These are phyloP conservation scores for Leucocoprinus birnbaumii DNA, from an alignment of 768 basidiomycete species.

Conservation along the genomic window DNA sequence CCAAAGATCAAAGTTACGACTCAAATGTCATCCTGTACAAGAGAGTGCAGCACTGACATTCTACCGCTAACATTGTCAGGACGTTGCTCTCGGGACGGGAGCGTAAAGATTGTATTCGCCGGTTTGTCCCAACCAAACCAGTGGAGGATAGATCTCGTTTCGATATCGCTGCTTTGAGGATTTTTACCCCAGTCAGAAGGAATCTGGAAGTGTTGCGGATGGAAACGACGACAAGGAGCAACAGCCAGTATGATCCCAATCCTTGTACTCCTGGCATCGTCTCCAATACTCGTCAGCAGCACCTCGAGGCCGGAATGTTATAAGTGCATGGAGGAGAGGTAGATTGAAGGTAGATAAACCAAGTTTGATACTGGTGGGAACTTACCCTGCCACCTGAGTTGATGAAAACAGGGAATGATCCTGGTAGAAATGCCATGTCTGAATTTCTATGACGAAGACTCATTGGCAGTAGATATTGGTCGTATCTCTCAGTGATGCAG, in stretches of 20 bases:
- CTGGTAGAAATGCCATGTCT: neutral
- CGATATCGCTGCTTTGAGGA: neutral
- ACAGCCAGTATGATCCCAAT: neutral
- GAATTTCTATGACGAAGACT: too few relatives aligned
- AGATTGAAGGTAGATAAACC: too few relatives aligned
- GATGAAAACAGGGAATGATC: neutral
- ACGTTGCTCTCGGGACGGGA: neutral
- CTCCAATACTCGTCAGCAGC: neutral
- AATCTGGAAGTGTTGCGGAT: neutral
- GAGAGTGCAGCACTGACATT: neutral
- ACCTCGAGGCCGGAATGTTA: neutral
- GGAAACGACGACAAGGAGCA: neutral
- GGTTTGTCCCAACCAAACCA: neutral
- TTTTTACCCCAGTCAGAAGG: neutral
- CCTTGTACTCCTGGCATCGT: neutral
- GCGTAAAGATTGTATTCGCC: neutral
- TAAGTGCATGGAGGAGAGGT: neutral
- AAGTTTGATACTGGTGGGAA: too few relatives aligned
- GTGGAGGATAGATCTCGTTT: neutral
- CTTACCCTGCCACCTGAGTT: neutral
- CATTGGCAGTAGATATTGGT: too few relatives aligned
- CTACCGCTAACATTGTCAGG: neutral
- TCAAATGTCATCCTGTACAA: too few relatives aligned
- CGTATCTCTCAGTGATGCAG: too few relatives aligned
- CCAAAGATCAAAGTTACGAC: neutral